Evolutionary conservation across 176 grass and related monocot genomes (phyloP).

Genomic region (Dendrocalamus sinicus): DNA sequence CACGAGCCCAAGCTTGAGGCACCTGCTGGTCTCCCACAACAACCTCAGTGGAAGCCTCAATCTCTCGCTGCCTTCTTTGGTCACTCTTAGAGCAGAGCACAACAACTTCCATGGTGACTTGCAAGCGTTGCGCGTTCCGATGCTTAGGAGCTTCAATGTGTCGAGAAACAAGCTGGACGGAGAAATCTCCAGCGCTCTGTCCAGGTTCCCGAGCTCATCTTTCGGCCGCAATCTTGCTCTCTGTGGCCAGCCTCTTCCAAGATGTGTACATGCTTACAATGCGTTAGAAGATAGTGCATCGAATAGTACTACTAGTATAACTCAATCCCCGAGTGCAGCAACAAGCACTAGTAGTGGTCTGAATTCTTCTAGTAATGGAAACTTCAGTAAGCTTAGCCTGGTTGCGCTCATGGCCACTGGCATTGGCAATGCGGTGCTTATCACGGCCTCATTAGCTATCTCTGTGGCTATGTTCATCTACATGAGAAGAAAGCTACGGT

Average conservation of each 20-base stretch:
- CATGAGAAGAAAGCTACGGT: slow-evolving; percentile 59
- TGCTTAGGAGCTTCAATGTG: slow-evolving; percentile 51
- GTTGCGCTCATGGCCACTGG: slow-evolving; percentile 55
- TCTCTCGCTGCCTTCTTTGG: slow-evolving; percentile 47
- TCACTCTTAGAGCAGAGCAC: slow-evolving; percentile 55
- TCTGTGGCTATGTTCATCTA: slow-evolving; percentile 54
- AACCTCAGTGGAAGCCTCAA: slow-evolving; percentile 37
- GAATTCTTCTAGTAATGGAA: slow-evolving; percentile 8
- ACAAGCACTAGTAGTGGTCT: not conserved
- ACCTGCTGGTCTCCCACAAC: slow-evolving; percentile 63
- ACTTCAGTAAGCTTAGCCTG: slow-evolving; percentile 41
- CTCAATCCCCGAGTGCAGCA: slow-evolving; percentile 27
- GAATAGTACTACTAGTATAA: not conserved
- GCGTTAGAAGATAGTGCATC: slow-evolving; percentile 11
- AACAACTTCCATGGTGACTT: slow-evolving; percentile 57
- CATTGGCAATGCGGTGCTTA: slow-evolving; percentile 55
- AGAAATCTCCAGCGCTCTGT: slow-evolving; percentile 47
- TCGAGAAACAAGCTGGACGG: slow-evolving; percentile 53
- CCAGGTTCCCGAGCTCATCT: slow-evolving; percentile 54
- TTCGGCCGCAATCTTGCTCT: slow-evolving; percentile 54
- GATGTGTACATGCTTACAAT: slow-evolving; percentile 40
- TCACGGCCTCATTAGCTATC: slow-evolving; percentile 45
- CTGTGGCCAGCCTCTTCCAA: slow-evolving; percentile 54
- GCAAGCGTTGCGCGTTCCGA: slow-evolving; percentile 39
- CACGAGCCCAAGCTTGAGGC: slow-evolving; percentile 50